Base-by-base conservation (phyloP, 1,284 basidiomycete species). In the Earliella scabrosa region DNA sequence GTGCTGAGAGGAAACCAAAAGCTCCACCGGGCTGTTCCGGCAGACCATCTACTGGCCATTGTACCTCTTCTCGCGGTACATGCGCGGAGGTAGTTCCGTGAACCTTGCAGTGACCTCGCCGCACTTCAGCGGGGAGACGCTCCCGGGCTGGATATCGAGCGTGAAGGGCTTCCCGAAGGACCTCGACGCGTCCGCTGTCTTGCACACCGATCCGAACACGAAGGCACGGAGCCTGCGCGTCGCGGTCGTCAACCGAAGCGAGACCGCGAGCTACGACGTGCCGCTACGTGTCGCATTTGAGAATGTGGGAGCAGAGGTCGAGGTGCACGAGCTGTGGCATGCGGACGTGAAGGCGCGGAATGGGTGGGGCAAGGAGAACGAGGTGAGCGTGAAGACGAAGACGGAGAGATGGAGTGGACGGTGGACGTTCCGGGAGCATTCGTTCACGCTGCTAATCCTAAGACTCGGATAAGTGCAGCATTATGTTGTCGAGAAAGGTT, bases 21-120 rank as follows among this genome's bases (percentile, higher is more conserved):
- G 67, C 29, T 76, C 80, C 0, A 71, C 66, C 3, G 77, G 79
- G 0, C 66, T 82, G 1, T 79, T 81, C 67, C 74, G 74, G 51
- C 82, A 82, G 71, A 82, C 82, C 14, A 82, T 81, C 18, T 83
- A 77, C 65, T 81, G 79, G 59, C 80, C 82, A 2, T 72, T 83
- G 7, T 75, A 78, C 23, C 75, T 85, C 38, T 84, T 83, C 67
- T 75, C 81, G 0, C 78, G 68, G n/a, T 73, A 81, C 44, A 85
- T 85, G 82, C 78, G 77, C 24, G 78, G 76, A 7, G 78, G 81
- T 2, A 70, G 71, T 3, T 73, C 78, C 5, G 71, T 84, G 13
- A 66, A 74, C 40, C 69, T 82, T 32, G 69, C 77, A 45, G 71
- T 80, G 47, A 64, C 68, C 5, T 73, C 73, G 4, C 75, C 77